Conservation (phyloP, 352 stramenopile species). For the Globisporangium acanthophoron region DNA sequence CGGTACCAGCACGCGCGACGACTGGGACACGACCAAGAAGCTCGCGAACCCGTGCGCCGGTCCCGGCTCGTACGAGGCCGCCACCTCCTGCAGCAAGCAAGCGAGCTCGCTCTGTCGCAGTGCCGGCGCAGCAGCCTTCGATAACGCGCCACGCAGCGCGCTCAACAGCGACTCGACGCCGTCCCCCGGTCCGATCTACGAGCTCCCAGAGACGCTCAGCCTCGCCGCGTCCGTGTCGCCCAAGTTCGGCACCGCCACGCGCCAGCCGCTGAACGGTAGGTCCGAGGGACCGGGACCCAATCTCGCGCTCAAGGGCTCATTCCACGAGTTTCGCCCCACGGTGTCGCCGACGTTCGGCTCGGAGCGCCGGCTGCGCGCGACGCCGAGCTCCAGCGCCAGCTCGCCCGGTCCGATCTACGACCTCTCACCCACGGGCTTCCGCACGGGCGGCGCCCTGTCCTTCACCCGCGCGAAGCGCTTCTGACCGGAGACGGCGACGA, state of each 20-base stretch:
- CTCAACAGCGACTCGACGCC: conserved; percentile 51
- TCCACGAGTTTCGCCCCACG: conserved; percentile 32
- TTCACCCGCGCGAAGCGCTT: conserved; percentile 77
- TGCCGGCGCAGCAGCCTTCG: conserved; percentile 46
- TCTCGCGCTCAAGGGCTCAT: conserved; percentile 48
- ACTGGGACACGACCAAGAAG: conserved; percentile 72
- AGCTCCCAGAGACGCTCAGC: conserved; percentile 46
- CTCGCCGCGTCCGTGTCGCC: conserved; percentile 21
- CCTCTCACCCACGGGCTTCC: conserved; percentile 52
- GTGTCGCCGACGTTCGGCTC: conserved; percentile 73
- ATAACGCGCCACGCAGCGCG: conserved; percentile 46
- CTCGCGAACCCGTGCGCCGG: conserved; percentile 51
- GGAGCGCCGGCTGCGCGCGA: conserved; percentile 38
- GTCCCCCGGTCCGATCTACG: conserved; percentile 73
- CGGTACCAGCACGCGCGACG: conserved; percentile 67
- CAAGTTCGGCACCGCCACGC: conserved; percentile 60
- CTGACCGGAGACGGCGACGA: neutral
- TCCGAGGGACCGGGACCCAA: conserved; percentile 57
- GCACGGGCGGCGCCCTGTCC: conserved; percentile 37
- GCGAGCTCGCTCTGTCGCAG: conserved; percentile 46
- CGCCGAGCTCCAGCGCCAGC: conserved; percentile 15
- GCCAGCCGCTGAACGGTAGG: conserved; percentile 47
- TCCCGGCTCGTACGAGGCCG: conserved; percentile 60
- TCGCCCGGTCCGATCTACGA: conserved; percentile 71
- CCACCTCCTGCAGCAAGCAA: conserved; percentile 55